These are phyloP conservation scores for Linum usitatissimum DNA, from an alignment of 345 rosid species.

Conservation along the genomic window DNA sequence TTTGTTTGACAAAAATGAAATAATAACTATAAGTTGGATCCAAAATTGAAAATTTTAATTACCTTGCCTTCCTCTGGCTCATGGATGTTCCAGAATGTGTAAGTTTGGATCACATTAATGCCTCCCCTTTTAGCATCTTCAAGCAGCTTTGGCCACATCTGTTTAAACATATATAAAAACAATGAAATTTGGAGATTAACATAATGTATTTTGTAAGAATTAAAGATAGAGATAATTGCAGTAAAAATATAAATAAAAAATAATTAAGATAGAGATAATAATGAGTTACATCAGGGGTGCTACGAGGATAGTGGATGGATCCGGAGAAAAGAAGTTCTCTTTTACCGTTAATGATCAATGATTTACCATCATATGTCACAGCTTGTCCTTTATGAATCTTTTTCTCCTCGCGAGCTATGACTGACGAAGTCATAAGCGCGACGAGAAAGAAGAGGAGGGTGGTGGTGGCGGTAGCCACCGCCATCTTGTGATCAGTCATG, in stretches of 20 bases:
- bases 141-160: conserved; percentile 49
- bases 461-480: not conserved
- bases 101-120: conserved; percentile 49
- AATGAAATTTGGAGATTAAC: too few species aligned
- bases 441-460: conserved; percentile 9
- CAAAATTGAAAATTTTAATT: not conserved
- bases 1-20: not conserved
- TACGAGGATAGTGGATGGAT: conserved; percentile 82
- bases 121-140: conserved; percentile 45
- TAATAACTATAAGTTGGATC: not conserved
- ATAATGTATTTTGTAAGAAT: too few species aligned
- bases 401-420: not conserved
- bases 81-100: conserved; percentile 56
- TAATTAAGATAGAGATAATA: not conserved
- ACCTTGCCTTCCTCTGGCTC: conserved; percentile 55
- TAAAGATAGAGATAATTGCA: not conserved
- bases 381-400: not conserved
- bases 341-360: conserved; percentile 50
- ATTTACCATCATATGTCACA: conserved; percentile 49
- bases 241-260: not conserved
- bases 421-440: conserved; percentile 7
- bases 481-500: not conserved
- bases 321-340: conserved; percentile 62
- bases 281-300: conserved; percentile 48
- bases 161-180: not conserved